A percentile compares a stretch with the other conserved stretches of the same genome.
Conservation (phyloP, 1,284 basidiomycete genomes). For the Ustilago xerochloae region DNA sequence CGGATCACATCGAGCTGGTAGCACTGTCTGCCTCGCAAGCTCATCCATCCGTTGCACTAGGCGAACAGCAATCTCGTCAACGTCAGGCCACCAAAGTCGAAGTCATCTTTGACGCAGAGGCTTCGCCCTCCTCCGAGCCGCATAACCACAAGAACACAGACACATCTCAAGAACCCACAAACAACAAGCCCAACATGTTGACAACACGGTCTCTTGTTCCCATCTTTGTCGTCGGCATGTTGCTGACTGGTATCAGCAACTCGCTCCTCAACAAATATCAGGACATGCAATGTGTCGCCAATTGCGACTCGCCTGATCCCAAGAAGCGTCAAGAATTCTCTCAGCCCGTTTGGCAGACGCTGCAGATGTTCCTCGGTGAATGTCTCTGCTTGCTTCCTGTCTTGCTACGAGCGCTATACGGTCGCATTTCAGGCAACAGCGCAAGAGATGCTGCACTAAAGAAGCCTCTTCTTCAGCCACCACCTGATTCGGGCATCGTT, state of each 20-base stretch:
- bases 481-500: slow-evolving; percentile 47
- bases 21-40: slow-evolving; percentile 34
- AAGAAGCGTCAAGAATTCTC: slow-evolving; percentile 52
- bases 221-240: slow-evolving; percentile 71
- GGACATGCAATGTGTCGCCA: slow-evolving; percentile 69
- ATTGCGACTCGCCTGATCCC: slow-evolving; percentile 62
- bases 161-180: not conserved
- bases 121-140: slow-evolving; percentile 3
- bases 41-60: slow-evolving; percentile 18
- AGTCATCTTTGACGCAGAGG: not conserved
- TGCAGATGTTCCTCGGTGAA: slow-evolving; percentile 69
- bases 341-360: slow-evolving; percentile 67
- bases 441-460: slow-evolving; percentile 38
- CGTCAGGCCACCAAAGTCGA: not conserved
- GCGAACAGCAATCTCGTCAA: slow-evolving; percentile 20
- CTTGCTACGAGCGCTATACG: slow-evolving; percentile 31
- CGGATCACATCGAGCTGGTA: slow-evolving; percentile 34
- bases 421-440: slow-evolving; percentile 12
- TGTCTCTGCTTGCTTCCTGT: slow-evolving; percentile 64
- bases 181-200: slow-evolving; percentile 29
- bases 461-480: slow-evolving; percentile 40
- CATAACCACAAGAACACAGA: not conserved
- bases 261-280: slow-evolving; percentile 67
- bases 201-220: slow-evolving; percentile 56
- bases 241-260: slow-evolving; percentile 70